Percentiles rank a stretch among this genome's conserved stretches.
Evolutionary conservation across 2,329 filamentous ascomycete genomes (phyloP).

Genomic region (Colletotrichum zoysiae): DNA sequence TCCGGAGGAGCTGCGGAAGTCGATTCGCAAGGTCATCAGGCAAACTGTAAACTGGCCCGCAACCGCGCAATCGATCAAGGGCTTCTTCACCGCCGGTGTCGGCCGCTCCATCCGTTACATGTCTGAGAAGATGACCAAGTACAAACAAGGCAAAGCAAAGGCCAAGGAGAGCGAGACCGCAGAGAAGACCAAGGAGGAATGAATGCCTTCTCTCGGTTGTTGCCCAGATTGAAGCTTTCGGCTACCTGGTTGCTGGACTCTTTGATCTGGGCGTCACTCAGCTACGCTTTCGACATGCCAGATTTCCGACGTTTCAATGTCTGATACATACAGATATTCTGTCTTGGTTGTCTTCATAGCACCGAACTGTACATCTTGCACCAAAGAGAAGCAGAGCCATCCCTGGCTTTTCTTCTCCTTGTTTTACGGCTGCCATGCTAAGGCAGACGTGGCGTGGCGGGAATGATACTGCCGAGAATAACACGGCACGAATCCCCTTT

Average conservation of each 20-base stretch:
- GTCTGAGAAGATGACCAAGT: conserved; percentile 83
- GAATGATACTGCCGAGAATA: neutral
- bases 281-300: conserved; percentile 1
- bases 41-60: conserved; percentile 95
- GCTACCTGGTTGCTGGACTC: too few species aligned
- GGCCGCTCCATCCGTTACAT: conserved; percentile 80
- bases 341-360: neutral
- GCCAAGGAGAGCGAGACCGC: conserved; percentile 41
- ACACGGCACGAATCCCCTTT: neutral
- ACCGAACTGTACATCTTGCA: conserved; percentile 21
- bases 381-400: neutral
- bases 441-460: neutral
- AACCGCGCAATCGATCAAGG: conserved; percentile 88
- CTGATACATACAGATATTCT: conserved; percentile 16
- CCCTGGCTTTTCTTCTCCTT: neutral
- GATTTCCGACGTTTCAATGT: conserved; percentile 9
- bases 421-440: neutral
- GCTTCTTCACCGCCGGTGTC: conserved; percentile 82
- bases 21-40: conserved; percentile 82
- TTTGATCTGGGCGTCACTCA: neutral
- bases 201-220: neutral
- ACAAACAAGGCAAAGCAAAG: conserved; percentile 58
- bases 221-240: neutral
- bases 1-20: conserved; percentile 73
- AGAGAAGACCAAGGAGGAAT: conserved; percentile 18